phyloP scores from a whole-genome alignment of 345 rosid genomes.

The Nasturtium officinale region DNA sequence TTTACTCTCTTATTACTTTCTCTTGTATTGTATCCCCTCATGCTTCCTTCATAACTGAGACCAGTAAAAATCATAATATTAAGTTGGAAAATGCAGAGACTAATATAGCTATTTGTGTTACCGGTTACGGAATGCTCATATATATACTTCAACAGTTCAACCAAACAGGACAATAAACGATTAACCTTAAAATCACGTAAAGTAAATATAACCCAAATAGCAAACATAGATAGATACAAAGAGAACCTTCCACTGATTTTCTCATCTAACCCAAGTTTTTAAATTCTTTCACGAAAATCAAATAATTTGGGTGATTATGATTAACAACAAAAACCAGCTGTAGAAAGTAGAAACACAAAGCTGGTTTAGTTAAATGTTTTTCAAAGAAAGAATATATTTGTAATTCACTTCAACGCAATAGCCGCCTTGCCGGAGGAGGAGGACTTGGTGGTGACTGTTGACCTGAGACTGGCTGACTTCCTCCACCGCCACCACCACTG shows the following conservation, averaged over 20 bases:
- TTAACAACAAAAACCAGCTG: conserved; percentile 21
- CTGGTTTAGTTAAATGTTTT: conserved; percentile 10
- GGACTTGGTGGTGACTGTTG: conserved; percentile 31
- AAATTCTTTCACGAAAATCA: conserved; percentile 13
- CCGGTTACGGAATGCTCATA: neutral
- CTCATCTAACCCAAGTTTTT: conserved; percentile 18
- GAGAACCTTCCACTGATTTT: conserved; percentile 13
- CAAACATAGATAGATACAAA: conserved; percentile 28
- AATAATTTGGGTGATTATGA: conserved; percentile 6
- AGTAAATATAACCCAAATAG: neutral
- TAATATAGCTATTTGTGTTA: neutral
- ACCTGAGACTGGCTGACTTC: conserved; percentile 16
- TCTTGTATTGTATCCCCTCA: no score
- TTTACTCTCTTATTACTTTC: neutral
- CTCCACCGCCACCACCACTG: conserved; percentile 23
- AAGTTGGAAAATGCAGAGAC: neutral
- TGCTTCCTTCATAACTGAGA: no score
- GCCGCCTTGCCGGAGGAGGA: conserved; percentile 38
- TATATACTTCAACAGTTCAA: neutral
- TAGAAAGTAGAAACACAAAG: conserved; percentile 24
- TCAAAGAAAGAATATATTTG: conserved; percentile 32
- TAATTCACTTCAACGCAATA: conserved; percentile 41
- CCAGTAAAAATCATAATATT: no score
- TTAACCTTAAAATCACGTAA: neutral
- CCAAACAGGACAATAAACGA: neutral